phyloP scores from a whole-genome alignment of 2,329 filamentous ascomycete genomes.

The Hypoxylon sp. region DNA sequence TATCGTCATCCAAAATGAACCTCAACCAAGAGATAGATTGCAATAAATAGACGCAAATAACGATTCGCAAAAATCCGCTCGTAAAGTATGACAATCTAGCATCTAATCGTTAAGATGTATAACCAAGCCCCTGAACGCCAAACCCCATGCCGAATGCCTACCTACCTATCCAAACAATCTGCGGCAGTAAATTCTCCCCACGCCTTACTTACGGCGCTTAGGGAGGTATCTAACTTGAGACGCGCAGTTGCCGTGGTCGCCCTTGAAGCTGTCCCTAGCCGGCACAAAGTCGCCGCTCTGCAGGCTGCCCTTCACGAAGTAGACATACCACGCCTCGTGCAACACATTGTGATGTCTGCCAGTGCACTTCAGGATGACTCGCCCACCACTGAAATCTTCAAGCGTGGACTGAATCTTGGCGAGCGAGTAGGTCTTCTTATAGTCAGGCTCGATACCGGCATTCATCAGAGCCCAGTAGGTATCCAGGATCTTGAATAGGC shows the following conservation, averaged over 20 bases:
- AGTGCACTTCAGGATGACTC: conserved; percentile 62
- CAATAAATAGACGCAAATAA: conserved; percentile 3
- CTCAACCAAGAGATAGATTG: not conserved
- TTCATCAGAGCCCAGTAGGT: conserved; percentile 59
- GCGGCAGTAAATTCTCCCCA: not conserved
- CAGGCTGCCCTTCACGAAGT: conserved; percentile 67
- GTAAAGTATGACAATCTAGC: not conserved
- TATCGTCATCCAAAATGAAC: not conserved
- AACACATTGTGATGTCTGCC: conserved; percentile 58
- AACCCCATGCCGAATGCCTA: conserved; percentile 12
- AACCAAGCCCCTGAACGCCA: conserved; percentile 26
- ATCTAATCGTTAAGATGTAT: conserved; percentile 1
- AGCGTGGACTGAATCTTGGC: conserved; percentile 60
- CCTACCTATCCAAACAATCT: conserved; percentile 20
- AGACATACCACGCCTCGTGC: conserved; percentile 69
- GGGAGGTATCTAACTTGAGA: conserved; percentile 59
- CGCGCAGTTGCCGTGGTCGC: conserved; percentile 59
- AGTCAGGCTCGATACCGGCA: conserved; percentile 57
- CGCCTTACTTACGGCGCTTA: conserved; percentile 50
- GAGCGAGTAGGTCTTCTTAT: conserved; percentile 60
- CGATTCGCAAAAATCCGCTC: not conserved
- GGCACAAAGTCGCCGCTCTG: conserved; percentile 66
- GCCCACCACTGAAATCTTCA: conserved; percentile 61
- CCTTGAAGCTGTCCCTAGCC: conserved; percentile 57
- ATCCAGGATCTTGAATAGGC: conserved; percentile 61